Conservation (phyloP, 2,329 filamentous ascomycete genomes). For the Phyllosticta ampelicida region DNA sequence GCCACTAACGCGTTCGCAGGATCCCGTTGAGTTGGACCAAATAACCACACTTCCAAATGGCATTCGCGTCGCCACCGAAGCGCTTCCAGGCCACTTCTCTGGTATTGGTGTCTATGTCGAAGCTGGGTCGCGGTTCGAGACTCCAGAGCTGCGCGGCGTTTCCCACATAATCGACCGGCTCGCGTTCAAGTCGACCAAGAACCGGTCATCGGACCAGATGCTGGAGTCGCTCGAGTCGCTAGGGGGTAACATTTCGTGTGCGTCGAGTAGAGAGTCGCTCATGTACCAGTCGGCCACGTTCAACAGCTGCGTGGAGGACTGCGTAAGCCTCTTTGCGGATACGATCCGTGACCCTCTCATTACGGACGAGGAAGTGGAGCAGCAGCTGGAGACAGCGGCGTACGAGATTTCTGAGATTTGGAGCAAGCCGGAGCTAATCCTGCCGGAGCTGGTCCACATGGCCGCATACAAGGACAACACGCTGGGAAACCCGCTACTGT, state of each 20-base stretch:
- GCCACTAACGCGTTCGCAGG: slow-evolving; percentile 36
- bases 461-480: slow-evolving; percentile 95
- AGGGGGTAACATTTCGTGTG: slow-evolving; percentile 94
- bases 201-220: slow-evolving; percentile 69
- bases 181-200: slow-evolving; percentile 80
- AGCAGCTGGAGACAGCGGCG: slow-evolving; percentile 81
- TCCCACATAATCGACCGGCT: slow-evolving; percentile 94
- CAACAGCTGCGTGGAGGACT: slow-evolving; percentile 78
- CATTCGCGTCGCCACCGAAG: slow-evolving; percentile 87
- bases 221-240: slow-evolving; percentile 77
- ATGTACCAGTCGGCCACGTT: slow-evolving; percentile 99
- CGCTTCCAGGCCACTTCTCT: slow-evolving; percentile 85
- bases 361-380: slow-evolving; percentile 73
- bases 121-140: slow-evolving; percentile 89
- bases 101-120: slow-evolving; percentile 94
- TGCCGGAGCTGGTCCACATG: slow-evolving; percentile 91
- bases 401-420: slow-evolving; percentile 98
- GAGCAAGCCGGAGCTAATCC: slow-evolving; percentile 90
- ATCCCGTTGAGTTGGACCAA: slow-evolving; percentile 75
- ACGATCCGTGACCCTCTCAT: slow-evolving; percentile 81
- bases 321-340: slow-evolving; percentile 77
- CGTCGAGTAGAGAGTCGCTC: slow-evolving; percentile 84
- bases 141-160: slow-evolving; percentile 69
- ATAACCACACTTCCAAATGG: slow-evolving; percentile 88
- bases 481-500: slow-evolving; percentile 83